These are phyloP conservation scores for Parascedosporium putredinis DNA, from an alignment of 2,329 filamentous ascomycete species.

Conservation along the genomic window DNA sequence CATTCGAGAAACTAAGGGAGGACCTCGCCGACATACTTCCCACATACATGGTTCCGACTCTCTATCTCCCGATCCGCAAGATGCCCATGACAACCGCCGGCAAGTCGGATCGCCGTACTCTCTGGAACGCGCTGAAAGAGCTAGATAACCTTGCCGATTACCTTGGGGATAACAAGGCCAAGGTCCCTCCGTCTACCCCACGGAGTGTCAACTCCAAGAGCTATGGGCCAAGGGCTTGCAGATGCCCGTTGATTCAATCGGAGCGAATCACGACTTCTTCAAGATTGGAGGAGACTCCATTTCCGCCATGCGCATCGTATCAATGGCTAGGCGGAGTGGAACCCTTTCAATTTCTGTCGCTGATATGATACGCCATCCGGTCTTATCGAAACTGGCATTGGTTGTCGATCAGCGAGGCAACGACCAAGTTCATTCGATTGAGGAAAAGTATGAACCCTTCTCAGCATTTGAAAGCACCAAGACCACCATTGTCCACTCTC, in stretches of 20 bases:
- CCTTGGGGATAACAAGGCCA: background rate
- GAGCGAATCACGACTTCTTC: background rate
- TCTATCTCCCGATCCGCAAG: conserved; percentile 31
- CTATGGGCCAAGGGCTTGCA: background rate
- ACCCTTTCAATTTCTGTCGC: background rate
- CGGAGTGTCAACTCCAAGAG: background rate
- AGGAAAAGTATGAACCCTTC: too few relatives aligned
- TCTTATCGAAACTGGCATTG: background rate
- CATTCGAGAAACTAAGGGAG: too few relatives aligned
- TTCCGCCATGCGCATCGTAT: background rate
- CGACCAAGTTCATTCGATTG: background rate
- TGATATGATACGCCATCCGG: background rate
- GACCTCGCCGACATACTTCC: conserved; percentile 23
- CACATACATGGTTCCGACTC: conserved; percentile 37
- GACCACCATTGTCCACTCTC: conserved; percentile 28
- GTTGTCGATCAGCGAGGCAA: background rate
- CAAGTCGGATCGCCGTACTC: conserved; percentile 30
- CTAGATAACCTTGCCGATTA: too few relatives aligned
- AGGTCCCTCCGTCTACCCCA: too few relatives aligned
- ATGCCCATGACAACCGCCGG: conserved; percentile 37
- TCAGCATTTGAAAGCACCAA: too few relatives aligned
- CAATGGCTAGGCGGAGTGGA: background rate
- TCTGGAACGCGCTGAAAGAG: too few relatives aligned
- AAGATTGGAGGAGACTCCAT: background rate
- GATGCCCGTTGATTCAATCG: background rate